phyloP scores from a whole-genome alignment of 768 basidiomycete species.

The Fibroporia radiculosa region DNA sequence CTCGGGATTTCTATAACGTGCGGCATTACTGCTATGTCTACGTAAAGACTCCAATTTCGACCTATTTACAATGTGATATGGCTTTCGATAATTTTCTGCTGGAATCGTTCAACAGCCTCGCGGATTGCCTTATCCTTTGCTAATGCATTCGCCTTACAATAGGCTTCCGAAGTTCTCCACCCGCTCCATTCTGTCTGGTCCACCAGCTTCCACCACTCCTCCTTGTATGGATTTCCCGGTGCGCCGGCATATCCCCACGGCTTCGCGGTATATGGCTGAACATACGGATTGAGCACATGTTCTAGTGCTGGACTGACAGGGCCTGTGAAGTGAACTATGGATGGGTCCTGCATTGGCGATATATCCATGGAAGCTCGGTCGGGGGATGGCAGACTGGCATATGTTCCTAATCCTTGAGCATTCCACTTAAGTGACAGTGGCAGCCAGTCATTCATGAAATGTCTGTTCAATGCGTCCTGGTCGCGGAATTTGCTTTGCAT shows the following conservation, averaged over 20 bases:
- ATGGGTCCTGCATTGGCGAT: conserved; percentile 30
- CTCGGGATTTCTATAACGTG: too few species aligned
- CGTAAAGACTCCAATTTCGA: too few species aligned
- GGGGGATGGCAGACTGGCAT: conserved; percentile 27
- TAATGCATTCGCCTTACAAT: conserved; percentile 12
- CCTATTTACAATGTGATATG: too few species aligned
- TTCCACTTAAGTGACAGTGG: conserved; percentile 40
- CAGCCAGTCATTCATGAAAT: conserved; percentile 38
- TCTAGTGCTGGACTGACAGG: conserved; percentile 40
- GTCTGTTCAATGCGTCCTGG: conserved; percentile 44
- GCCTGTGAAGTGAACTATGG: conserved; percentile 53
- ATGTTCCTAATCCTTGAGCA: conserved; percentile 51
- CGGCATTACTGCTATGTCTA: too few species aligned
- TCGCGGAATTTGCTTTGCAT: conserved; percentile 29
- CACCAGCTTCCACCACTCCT: conserved; percentile 39
- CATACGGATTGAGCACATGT: conserved; percentile 39
- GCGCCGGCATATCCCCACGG: conserved; percentile 52
- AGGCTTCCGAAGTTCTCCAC: conserved; percentile 20
- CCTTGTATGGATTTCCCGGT: conserved; percentile 40
- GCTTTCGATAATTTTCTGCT: conserved; percentile 1
- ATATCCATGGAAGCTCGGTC: conserved; percentile 30
- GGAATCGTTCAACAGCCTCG: background rate
- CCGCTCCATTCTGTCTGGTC: conserved; percentile 38
- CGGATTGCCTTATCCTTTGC: conserved; percentile 12
- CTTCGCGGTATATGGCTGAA: conserved; percentile 48